Evolutionary conservation across 345 rosid genomes (phyloP).

Genomic region (Moricandia moricandioides): DNA sequence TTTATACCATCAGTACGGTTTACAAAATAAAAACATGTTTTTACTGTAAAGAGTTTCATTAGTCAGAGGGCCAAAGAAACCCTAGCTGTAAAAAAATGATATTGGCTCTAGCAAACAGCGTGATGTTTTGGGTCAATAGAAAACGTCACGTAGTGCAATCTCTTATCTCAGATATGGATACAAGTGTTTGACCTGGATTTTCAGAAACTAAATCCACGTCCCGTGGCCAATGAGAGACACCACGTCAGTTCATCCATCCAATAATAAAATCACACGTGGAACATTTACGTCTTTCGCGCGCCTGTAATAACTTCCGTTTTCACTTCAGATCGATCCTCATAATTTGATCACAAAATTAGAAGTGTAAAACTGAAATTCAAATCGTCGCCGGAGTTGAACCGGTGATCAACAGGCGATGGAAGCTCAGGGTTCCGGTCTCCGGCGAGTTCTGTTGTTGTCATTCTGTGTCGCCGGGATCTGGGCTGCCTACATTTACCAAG

Average conservation of each 20-base stretch:
- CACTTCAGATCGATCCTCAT: slow-evolving; percentile 15
- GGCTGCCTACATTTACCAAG: slow-evolving; percentile 96
- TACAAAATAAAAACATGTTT: not conserved
- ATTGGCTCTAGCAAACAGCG: not conserved
- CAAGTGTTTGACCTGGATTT: slow-evolving; percentile 9
- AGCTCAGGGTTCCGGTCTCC: slow-evolving; percentile 67
- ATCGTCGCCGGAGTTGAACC: slow-evolving; percentile 5
- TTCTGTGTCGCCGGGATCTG: slow-evolving; percentile 96
- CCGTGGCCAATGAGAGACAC: slow-evolving; percentile 43
- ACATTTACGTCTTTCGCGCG: slow-evolving; percentile 47
- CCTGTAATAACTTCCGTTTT: slow-evolving; percentile 20
- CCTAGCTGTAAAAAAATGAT: not conserved
- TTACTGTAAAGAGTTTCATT: not conserved
- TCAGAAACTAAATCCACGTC: slow-evolving; percentile 23
- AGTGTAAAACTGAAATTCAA: not conserved
- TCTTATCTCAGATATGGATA: not conserved
- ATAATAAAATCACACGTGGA: slow-evolving; percentile 42
- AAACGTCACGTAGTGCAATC: not conserved
- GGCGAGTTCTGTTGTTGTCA: slow-evolving; percentile 59
- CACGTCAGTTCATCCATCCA: slow-evolving; percentile 28
- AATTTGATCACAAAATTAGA: slow-evolving; percentile 19
- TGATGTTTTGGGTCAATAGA: not conserved
- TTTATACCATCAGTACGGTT: not conserved
- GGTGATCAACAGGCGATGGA: slow-evolving; percentile 44
- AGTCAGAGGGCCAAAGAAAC: not conserved